Evolutionary conservation across 768 basidiomycete genomes (phyloP), one percentile per base, ranked within the genome.

Genomic region (Gloeopeniophorella convolvens): DNA sequence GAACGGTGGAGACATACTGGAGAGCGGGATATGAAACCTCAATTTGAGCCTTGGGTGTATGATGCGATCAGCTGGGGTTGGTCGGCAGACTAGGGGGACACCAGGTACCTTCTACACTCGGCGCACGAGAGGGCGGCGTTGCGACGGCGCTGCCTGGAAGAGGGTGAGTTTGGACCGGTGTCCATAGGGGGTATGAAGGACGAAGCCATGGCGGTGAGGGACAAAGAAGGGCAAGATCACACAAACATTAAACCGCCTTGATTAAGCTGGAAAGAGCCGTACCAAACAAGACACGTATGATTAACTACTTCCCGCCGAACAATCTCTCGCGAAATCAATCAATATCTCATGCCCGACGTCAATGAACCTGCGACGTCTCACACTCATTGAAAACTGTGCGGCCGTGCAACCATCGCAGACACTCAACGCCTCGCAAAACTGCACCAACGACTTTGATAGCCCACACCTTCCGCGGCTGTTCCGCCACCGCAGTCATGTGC

Each of bases 81-180:
- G 45, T 51, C 26, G 18, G 11, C 23, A 34, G 45, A 51, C 34
- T 18, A 27, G 51, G 44, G 35, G 21, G n/a, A 31, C 16, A 13
- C 53, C 61, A 32, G 48, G 58, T 48, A 82, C 81, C 83, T 75
- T 60, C 83, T 72, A 68, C 83, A 85, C 65, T 85, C 83, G 6
- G 81, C 80, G 65, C 83, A 85, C 1, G 79, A 80, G 10, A 82
- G 67, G 20, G 79, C 75, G 11, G 74, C 71, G 23, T 75, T 66
- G 21, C 66, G 64, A 51, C 56, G 62, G 47, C 59, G 63, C 63
- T 53, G 60, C 46, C 60, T 60, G 21, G 57, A 57, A 45, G 57
- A 56, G 7, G 50, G 46, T 11, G 57, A 46, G 33, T 35, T 51
- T 41, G 47, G 40, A 26, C 28, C 46, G 23, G 50, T 42, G 26